Conservation (phyloP, 2,329 filamentous ascomycete species). For the Trichophaea hybrida region DNA sequence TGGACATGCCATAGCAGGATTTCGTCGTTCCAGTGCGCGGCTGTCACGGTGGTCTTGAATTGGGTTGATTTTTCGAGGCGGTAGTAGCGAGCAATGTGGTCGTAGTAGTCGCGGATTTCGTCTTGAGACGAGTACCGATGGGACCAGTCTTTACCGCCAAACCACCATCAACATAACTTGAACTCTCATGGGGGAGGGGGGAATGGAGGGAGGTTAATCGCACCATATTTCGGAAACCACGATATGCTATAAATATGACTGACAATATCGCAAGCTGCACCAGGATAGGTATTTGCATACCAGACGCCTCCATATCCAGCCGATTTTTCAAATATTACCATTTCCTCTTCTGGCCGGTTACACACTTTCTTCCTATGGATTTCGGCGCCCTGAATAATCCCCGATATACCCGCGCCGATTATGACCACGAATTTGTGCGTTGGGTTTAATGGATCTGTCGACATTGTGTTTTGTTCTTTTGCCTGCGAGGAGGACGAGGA, state of each 20-base stretch:
- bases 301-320: slow-evolving; percentile 48
- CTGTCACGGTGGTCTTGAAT: neutral
- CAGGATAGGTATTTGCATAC: slow-evolving; percentile 49
- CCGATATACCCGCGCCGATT: slow-evolving; percentile 49
- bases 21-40: neutral
- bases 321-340: slow-evolving; percentile 35
- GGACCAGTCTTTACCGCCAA: neutral
- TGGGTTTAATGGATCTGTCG: slow-evolving; percentile 1
- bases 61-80: neutral
- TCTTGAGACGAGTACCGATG: slow-evolving; percentile 2
- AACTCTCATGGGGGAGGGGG: neutral
- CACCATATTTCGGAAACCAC: slow-evolving; percentile 30
- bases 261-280: slow-evolving; percentile 40
- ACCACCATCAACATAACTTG: neutral
- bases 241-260: slow-evolving; percentile 50
- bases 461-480: neutral
- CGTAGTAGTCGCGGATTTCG: slow-evolving; percentile 6
- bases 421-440: slow-evolving; percentile 33
- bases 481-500: too few relatives aligned
- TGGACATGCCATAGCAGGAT: neutral
- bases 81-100: neutral
- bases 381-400: slow-evolving; percentile 47
- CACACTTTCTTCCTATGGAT: slow-evolving; percentile 47
- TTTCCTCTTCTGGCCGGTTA: neutral
- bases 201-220: neutral